phyloP scores from a whole-genome alignment of 1,284 basidiomycete genomes.

The Thecaphora thlaspeos region DNA sequence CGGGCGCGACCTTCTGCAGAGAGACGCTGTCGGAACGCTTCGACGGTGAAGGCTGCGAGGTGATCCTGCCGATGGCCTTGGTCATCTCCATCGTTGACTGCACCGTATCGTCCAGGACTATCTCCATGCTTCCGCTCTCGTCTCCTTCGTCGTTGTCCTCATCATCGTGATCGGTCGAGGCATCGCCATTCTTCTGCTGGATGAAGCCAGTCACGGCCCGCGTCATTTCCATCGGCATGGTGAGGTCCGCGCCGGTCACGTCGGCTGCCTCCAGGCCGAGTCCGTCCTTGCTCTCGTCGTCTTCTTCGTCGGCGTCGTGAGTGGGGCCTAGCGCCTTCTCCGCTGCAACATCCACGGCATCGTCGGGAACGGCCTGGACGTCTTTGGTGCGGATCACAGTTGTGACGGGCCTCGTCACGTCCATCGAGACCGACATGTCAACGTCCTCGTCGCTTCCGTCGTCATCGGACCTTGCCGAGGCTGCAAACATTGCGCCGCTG shows the following conservation, averaged over 20 bases:
- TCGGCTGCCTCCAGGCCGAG: too few species aligned
- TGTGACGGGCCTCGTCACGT: conserved; percentile 34
- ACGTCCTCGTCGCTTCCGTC: not conserved
- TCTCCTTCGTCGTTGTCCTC: not conserved
- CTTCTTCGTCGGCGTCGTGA: too few species aligned
- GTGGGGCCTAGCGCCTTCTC: too few species aligned
- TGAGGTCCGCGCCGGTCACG: conserved; percentile 8
- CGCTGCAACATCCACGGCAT: not conserved
- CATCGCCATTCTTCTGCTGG: conserved; percentile 9
- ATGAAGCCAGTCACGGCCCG: conserved; percentile 30
- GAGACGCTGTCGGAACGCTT: conserved; percentile 13
- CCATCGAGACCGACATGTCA: conserved; percentile 3
- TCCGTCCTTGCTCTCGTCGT: not conserved
- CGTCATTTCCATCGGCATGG: conserved; percentile 37
- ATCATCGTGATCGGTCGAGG: not conserved
- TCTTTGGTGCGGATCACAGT: conserved; percentile 29
- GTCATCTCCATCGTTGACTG: conserved; percentile 43
- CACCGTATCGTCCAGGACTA: conserved; percentile 5
- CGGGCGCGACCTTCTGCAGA: not conserved
- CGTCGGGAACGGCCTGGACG: not conserved
- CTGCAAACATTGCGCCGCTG: not conserved
- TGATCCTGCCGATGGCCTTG: conserved; percentile 26
- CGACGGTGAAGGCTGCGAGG: conserved; percentile 13
- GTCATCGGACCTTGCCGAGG: not conserved
- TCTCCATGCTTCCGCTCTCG: conserved; percentile 4